These are phyloP conservation scores for Rhizopogon vinicolor DNA, from an alignment of 768 basidiomycete species.

Conservation along the genomic window DNA sequence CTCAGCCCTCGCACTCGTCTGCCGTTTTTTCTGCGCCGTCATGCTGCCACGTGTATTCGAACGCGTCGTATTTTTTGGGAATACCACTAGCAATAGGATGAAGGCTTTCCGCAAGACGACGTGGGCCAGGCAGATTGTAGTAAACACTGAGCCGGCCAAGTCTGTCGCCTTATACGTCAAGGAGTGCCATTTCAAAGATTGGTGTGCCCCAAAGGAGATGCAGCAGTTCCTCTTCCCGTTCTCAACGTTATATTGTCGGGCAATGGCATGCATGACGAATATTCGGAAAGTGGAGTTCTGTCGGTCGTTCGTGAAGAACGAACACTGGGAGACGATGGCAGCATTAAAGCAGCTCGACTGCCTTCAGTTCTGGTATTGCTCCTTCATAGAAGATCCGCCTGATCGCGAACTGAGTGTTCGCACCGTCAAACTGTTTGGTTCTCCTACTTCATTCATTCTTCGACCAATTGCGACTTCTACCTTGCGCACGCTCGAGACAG, in stretches of 20 bases:
- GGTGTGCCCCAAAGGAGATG: background rate
- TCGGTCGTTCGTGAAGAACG: slow-evolving; percentile 3
- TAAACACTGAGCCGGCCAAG: slow-evolving; percentile 20
- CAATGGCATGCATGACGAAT: slow-evolving; percentile 13
- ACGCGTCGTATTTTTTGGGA: slow-evolving; percentile 17
- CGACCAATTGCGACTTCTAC: background rate
- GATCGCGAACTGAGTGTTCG: background rate
- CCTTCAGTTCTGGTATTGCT: slow-evolving; percentile 8
- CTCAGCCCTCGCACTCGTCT: slow-evolving; percentile 33
- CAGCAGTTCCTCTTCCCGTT: slow-evolving; percentile 3
- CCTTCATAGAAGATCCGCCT: background rate
- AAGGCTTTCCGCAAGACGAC: background rate
- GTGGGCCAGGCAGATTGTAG: slow-evolving; percentile 26
- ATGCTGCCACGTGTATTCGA: slow-evolving; percentile 38
- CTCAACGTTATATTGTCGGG: background rate
- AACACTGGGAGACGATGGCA: slow-evolving; percentile 13
- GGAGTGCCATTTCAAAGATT: slow-evolving; percentile 9
- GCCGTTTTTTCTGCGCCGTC: slow-evolving; percentile 37
- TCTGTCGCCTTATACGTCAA: slow-evolving; percentile 28
- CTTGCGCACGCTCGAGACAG: background rate
- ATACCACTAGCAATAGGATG: slow-evolving; percentile 11
- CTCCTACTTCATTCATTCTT: background rate
- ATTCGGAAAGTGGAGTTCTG: slow-evolving; percentile 11
- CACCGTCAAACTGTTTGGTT: background rate
- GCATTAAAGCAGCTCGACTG: slow-evolving; percentile 9